Evolutionary conservation across 371 early-diverging fungal species (phyloP), one percentile per base, ranked within the genome.

Genomic region (Apophysomyces ossiformis): DNA sequence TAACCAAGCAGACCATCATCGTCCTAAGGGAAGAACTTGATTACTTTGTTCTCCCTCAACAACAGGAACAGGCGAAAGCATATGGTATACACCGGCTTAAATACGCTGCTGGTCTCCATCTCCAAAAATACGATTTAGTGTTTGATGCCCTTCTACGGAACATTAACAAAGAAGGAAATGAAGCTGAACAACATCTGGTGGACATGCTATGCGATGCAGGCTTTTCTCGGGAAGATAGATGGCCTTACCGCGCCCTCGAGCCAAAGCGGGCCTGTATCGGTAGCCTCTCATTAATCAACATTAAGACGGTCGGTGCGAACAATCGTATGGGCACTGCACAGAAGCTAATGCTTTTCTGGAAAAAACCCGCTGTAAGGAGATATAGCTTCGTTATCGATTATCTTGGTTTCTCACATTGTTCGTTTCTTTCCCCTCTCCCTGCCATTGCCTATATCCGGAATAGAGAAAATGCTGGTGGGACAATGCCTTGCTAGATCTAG

Each of bases 391-490:
- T 21, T 44, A 32, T n/a, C 18, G 26, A 7, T 3, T 13, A 57
- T 13, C 39, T 47, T 5, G 7, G 15, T 15, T 47, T 4, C 18
- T 36, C 41, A 2, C 7, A 47, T 32, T 57, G 21, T 26, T 41
- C 61, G 11, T 50, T 7, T 13, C 16, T n/a, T 39, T 50, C 35
- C 45, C 11, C 16, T 15, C 39, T 58, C n/a, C n/a, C 36, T 12
- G 5, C 13, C 4, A 21, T 5, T 54, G 5, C 44, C 35, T 57
- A 13, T 16, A 45, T 57, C 44, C 72, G 32, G 3, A 26, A 26
- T 26, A 86, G 86, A 84, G 91, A 70, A 91, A 91, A 79, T 91
- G 91, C 76, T 91, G 91, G 91, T 91, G 91, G 91, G 91, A 91
- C 69, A 85, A 86, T n/a, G 79, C 76, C 43, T 82, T 83, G 58